These are phyloP conservation scores for Pseudofabraea citricarpa DNA, from an alignment of 2,329 filamentous ascomycete species.

Conservation along the genomic window DNA sequence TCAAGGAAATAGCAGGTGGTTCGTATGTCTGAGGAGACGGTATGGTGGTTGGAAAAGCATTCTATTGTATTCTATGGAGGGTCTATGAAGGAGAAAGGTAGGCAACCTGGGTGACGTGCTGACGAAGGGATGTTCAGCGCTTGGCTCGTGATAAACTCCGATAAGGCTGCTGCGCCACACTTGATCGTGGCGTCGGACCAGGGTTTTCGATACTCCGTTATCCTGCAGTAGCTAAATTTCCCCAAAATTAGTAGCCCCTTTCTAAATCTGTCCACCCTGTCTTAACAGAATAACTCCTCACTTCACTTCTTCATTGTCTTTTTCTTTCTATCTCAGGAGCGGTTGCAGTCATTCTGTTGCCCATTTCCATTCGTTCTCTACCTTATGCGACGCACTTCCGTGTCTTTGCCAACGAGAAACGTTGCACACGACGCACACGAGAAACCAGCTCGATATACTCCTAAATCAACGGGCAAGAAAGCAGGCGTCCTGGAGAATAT, in stretches of 20 bases:
- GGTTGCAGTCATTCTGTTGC: no score
- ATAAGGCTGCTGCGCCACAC: slow-evolving; percentile 4
- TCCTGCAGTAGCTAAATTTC: slow-evolving; percentile 4
- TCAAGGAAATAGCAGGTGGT: no score
- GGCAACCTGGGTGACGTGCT: neutral
- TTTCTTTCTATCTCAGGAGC: slow-evolving; percentile 6
- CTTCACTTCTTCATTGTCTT: slow-evolving; percentile 4
- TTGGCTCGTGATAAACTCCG: neutral
- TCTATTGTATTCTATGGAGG: neutral
- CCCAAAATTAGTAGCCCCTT: neutral
- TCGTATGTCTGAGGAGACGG: no score
- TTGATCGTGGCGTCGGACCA: no score
- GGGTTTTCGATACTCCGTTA: no score
- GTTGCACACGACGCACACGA: slow-evolving; percentile 58
- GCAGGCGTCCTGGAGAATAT: slow-evolving; percentile 47
- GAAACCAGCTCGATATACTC: slow-evolving; percentile 56
- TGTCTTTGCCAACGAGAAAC: slow-evolving; percentile 59
- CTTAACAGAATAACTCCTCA: no score
- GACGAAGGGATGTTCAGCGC: neutral
- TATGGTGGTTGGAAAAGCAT: no score
- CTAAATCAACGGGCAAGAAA: slow-evolving; percentile 34
- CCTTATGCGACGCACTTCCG: slow-evolving; percentile 60
- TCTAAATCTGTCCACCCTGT: neutral
- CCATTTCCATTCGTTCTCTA: slow-evolving; percentile 8
- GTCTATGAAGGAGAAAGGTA: slow-evolving; percentile 9